Evolutionary conservation across 345 rosid genomes (phyloP), one percentile per base, ranked within the genome.

Genomic region (Boechera retrofracta): DNA sequence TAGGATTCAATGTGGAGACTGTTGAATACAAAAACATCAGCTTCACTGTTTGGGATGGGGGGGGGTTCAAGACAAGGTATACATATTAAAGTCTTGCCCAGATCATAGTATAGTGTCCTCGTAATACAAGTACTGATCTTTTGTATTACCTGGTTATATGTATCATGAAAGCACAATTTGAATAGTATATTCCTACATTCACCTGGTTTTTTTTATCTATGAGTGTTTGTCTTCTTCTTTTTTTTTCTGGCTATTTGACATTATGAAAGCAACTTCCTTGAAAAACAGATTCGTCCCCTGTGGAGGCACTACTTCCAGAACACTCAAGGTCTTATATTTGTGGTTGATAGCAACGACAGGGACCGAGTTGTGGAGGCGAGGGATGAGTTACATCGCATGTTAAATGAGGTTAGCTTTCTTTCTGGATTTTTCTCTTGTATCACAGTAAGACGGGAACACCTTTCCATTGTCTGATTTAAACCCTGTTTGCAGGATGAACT

Each of bases 21-120:
- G 96, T 92, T 68, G 96, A 92, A 62, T 92, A 92, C 85, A 92
- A 92, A 88, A 92, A 90, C 82, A 92, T 92, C 74, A 92, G 98
- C 55, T 80, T 80, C 74, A 80, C 83, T 54, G 83, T 80, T 67
- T 80, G 98, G 98, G 98, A 89, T 86, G 98, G 90, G 0, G 98
- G 98, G 53, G 98, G 96, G 16, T 16, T 77, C 98, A 92, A 54
- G 98, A 92, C 88, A 90, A 92, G 96, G 94, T 90, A 82, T 59
- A 60, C 26, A 45, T 58, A 11, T 16, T 39, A 45, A 49, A 57
- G 1, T 74, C 69, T 66, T 64, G 47, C 39, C 21, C 44, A 3
- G 64, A 47, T 55, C 64, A 21, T 58, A 64, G 33, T 47, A 31
- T 56, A 26, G 7, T 42, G 36, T 63, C 52, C 24, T 63, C 39